phyloP scores from a whole-genome alignment of 1,284 basidiomycete genomes.

The Salmacisia buchloeana region DNA sequence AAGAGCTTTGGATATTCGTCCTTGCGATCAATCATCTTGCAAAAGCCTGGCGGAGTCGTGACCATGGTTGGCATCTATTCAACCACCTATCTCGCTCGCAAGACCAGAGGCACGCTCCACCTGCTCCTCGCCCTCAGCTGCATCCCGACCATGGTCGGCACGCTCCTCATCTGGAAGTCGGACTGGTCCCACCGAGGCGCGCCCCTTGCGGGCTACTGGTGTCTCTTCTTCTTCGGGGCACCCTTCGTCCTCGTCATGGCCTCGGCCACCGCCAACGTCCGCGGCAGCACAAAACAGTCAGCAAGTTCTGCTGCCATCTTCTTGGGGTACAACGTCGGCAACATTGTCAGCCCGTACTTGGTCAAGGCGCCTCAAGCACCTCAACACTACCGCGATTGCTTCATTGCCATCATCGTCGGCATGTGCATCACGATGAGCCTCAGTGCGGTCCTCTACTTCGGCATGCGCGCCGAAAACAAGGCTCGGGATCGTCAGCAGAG shows the following conservation, averaged over 20 bases:
- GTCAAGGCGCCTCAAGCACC: constrained; percentile 34
- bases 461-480: constrained; percentile 24
- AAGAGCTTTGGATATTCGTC: constrained; percentile 53
- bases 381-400: constrained; percentile 54
- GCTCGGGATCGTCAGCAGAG: background rate
- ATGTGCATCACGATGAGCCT: constrained; percentile 30
- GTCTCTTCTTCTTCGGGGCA: constrained; percentile 54
- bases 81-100: constrained; percentile 52
- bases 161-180: constrained; percentile 54
- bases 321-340: constrained; percentile 50
- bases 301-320: constrained; percentile 52
- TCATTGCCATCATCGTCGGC: constrained; percentile 53
- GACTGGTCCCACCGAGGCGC: constrained; percentile 52
- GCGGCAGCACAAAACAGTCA: constrained; percentile 55
- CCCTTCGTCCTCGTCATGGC: constrained; percentile 55
- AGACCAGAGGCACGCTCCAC: constrained; percentile 51
- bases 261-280: constrained; percentile 53
- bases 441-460: constrained; percentile 21
- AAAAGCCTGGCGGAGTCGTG: constrained; percentile 51
- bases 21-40: constrained; percentile 53
- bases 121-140: constrained; percentile 53
- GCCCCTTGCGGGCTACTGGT: constrained; percentile 56
- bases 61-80: constrained; percentile 54
- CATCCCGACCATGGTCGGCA: constrained; percentile 55
- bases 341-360: constrained; percentile 45